Base-by-base conservation (phyloP, 1,284 basidiomycete species). In the Psilocybe mexicana region DNA sequence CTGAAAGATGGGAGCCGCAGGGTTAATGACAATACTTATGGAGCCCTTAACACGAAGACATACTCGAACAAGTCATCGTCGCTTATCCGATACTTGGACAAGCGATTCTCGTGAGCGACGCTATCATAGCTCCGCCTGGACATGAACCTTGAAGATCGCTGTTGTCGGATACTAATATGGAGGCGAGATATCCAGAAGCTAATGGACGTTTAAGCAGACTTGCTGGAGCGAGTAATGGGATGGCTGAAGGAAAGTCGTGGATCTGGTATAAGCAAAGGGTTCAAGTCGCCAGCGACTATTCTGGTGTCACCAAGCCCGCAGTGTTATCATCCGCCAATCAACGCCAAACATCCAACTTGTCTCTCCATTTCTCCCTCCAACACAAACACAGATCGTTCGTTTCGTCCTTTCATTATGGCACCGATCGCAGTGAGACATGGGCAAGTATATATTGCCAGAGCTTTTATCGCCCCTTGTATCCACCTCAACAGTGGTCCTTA, bases 11-110 rank as follows among this genome's bases (percentile, higher is more conserved):
- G 11, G 50, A 46, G 46, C 59, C 60, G 24, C 56, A 48, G 24
- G 52, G 14, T 35, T 47, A 12, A 25, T 48, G 18, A 10, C 55
- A 26, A 35, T 38, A 56, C 55, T 49, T 54, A 45, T 54, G 53
- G 52, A 55, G 49, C 61, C 51, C 58, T 58, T 42, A 50, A 28
- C 25, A 60, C 54, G 80, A 44, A 14, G n/a, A 60, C 85, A 58
- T 69, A 93, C 91, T 90, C 84, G 76, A 91, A 92, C 65, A 93
- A 76, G 68, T 92, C 89, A 58, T 92, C 88, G 66, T 93, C 91
- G 30, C 86, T 83, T 50, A 93, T 85, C 63, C 86, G 80, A 74
- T 88, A 83, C 69, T 87, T 88, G 59, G 88, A 88, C 59, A 87
- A 64, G 60, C 88, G 83, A 73, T 82, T 83, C 69, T 88, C 85